A percentile compares a stretch with the other conserved stretches of the same genome.
Conservation (phyloP, 2,329 filamentous ascomycete species). For the Sarocladiaceae sp. region DNA sequence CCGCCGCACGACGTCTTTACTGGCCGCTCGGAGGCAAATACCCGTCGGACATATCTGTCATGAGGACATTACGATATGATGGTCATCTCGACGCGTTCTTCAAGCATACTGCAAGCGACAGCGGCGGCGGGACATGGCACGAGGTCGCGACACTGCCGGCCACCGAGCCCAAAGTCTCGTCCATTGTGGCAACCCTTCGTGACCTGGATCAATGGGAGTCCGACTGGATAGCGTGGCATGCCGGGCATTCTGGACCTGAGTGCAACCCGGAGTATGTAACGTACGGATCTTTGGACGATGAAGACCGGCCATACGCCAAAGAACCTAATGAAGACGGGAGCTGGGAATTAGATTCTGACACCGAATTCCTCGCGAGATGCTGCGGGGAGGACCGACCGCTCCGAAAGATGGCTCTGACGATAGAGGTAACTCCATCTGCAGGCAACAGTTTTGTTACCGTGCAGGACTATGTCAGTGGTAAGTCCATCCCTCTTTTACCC, state of each 20-base stretch:
- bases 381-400: slow-evolving; percentile 19
- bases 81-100: slow-evolving; percentile 18
- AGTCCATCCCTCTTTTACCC: neutral
- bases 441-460: slow-evolving; percentile 19
- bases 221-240: slow-evolving; percentile 18
- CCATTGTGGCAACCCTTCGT: slow-evolving; percentile 15
- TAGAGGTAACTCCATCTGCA: slow-evolving; percentile 17
- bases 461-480: slow-evolving; percentile 17
- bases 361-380: slow-evolving; percentile 18
- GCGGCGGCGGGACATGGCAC: slow-evolving; percentile 18
- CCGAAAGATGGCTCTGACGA: slow-evolving; percentile 14
- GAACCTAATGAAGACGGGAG: slow-evolving; percentile 17
- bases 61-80: slow-evolving; percentile 14
- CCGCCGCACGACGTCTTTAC: slow-evolving; percentile 16
- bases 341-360: slow-evolving; percentile 19
- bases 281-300: slow-evolving; percentile 16
- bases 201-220: slow-evolving; percentile 19
- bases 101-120: slow-evolving; percentile 13
- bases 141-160: slow-evolving; percentile 19
- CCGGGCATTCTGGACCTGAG: slow-evolving; percentile 12
- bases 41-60: slow-evolving; percentile 18
- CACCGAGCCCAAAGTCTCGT: slow-evolving; percentile 23
- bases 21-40: slow-evolving; percentile 19
- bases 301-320: slow-evolving; percentile 13
- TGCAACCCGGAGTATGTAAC: slow-evolving; percentile 13